Percentiles rank a stretch among this genome's conserved stretches.
These are phyloP conservation scores for Suhomyces sp. DNA, from an alignment of 805 yeast genomes.

Conservation along the genomic window DNA sequence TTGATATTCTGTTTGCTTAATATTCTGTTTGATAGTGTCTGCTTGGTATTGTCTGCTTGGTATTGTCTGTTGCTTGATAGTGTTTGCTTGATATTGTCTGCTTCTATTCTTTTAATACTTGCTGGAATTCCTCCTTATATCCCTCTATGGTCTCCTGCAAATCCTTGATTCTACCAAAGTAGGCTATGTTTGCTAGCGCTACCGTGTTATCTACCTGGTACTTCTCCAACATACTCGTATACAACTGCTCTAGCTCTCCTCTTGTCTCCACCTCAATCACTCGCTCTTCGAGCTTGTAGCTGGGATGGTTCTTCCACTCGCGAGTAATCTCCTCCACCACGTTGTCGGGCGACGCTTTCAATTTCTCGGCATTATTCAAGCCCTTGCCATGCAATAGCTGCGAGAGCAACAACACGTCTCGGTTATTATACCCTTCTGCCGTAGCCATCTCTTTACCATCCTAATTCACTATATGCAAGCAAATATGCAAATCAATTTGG, in stretches of 20 bases:
- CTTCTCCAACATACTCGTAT: slow-evolving; percentile 24
- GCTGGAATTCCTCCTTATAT: slow-evolving; percentile 24
- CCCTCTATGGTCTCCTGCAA: slow-evolving; percentile 23
- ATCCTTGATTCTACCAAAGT: slow-evolving; percentile 31
- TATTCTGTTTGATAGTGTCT: too few species aligned
- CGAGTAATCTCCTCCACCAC: slow-evolving; percentile 21
- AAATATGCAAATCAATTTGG: neutral
- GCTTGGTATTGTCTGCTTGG: too few species aligned
- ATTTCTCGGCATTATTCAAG: slow-evolving; percentile 21
- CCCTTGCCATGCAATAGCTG: slow-evolving; percentile 38
- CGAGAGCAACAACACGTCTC: slow-evolving; percentile 35
- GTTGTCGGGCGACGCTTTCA: slow-evolving; percentile 10
- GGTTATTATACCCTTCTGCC: slow-evolving; percentile 9
- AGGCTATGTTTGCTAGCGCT: slow-evolving; percentile 36
- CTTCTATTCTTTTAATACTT: slow-evolving; percentile 4
- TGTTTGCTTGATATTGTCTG: too few species aligned
- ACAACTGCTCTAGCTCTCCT: slow-evolving; percentile 20
- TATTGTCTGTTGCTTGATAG: too few species aligned
- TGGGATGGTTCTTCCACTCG: slow-evolving; percentile 30
- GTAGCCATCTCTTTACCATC: neutral
- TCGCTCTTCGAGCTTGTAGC: slow-evolving; percentile 26
- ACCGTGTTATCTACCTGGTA: slow-evolving; percentile 29
- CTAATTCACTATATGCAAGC: too few species aligned
- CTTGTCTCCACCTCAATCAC: slow-evolving; percentile 14
- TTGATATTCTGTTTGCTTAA: too few species aligned